Evolutionary conservation across 768 basidiomycete species (phyloP).

Genomic region (Kwoniella dendrophila): DNA sequence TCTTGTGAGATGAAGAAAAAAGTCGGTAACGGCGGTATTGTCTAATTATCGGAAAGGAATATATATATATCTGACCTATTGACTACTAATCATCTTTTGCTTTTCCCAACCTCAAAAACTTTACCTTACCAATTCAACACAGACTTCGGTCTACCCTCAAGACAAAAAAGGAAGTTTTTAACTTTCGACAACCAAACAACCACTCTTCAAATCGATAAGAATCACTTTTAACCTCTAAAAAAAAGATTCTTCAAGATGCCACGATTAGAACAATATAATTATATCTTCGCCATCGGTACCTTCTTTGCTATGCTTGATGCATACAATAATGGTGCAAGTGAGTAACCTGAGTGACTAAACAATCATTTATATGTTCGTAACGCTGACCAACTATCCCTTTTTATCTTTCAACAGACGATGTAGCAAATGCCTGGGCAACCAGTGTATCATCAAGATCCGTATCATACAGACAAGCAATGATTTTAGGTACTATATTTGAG

Average conservation of each 20-base stretch:
- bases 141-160: too few species aligned
- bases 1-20: too few species aligned
- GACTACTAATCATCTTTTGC: too few species aligned
- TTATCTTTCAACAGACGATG: slow-evolving; percentile 34
- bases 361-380: neutral
- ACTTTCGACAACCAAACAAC: neutral
- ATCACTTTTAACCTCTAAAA: neutral
- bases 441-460: slow-evolving; percentile 37
- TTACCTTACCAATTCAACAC: too few species aligned
- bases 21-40: too few species aligned
- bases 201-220: neutral
- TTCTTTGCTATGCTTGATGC: slow-evolving; percentile 40
- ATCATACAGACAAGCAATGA: slow-evolving; percentile 40
- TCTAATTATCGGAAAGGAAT: too few species aligned
- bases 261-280: slow-evolving; percentile 31
- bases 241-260: slow-evolving; percentile 22
- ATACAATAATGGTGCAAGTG: slow-evolving; percentile 43
- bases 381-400: neutral
- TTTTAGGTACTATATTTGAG: slow-evolving; percentile 39
- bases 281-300: slow-evolving; percentile 40
- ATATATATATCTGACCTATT: too few species aligned
- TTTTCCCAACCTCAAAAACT: too few species aligned
- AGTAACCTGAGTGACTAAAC: neutral
- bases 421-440: slow-evolving; percentile 40
- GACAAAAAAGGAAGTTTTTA: neutral